Evolutionary conservation across 2,329 filamentous ascomycete genomes (phyloP).

Genomic region (Microsporum canis): DNA sequence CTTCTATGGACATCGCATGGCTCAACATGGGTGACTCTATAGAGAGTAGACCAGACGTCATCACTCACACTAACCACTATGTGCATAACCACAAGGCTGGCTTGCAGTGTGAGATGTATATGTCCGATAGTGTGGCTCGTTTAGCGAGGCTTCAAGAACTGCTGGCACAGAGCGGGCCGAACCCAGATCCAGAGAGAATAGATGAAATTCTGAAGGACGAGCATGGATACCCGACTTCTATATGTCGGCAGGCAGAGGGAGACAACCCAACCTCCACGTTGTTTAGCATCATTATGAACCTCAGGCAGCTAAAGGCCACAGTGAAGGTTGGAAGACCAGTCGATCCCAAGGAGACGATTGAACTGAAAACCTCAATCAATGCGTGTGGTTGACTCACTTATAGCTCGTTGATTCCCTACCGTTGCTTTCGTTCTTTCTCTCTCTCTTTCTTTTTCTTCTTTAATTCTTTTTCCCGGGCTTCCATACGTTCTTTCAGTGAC

Average conservation of each 20-base stretch:
- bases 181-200: conserved; percentile 14
- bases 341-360: conserved; percentile 19
- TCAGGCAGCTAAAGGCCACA: conserved; percentile 21
- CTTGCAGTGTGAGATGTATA: conserved; percentile 15
- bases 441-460: neutral
- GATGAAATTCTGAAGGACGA: conserved; percentile 26
- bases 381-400: neutral
- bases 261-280: conserved; percentile 24
- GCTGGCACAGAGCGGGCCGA: conserved; percentile 12
- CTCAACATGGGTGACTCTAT: conserved; percentile 12
- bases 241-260: conserved; percentile 23
- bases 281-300: conserved; percentile 33
- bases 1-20: conserved; percentile 16
- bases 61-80: conserved; percentile 26
- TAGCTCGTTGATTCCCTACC: conserved; percentile 10
- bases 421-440: neutral
- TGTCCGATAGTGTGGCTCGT: conserved; percentile 18
- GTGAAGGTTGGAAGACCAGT: conserved; percentile 27
- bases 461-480: neutral
- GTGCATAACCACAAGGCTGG: conserved; percentile 14
- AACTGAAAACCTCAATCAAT: conserved; percentile 17
- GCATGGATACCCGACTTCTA: conserved; percentile 23
- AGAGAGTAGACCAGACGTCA: conserved; percentile 7
- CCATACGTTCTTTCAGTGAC: neutral
- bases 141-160: conserved; percentile 23